Base-by-base conservation (phyloP, 2,329 filamentous ascomycete species). In the Sclerotinia spermophila region DNA sequence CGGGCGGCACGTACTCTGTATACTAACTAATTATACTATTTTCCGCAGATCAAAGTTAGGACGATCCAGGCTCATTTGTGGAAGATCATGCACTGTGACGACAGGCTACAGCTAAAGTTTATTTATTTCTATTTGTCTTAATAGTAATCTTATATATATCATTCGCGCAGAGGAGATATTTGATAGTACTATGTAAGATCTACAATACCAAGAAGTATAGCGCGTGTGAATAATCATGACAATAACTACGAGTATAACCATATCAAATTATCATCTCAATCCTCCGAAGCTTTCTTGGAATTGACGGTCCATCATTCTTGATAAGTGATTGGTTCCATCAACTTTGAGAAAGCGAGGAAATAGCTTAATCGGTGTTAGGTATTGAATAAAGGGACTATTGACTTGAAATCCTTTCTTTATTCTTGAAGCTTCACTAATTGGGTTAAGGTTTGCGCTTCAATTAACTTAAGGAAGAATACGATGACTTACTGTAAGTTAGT, bases 151-250 rank as follows among this genome's bases (percentile, higher is more conserved):
- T n/a, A n/a, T n/a, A n/a, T n/a, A n/a, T n/a, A n/a, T n/a, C n/a
- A n/a, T n/a, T n/a, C n/a, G n/a, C n/a, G n/a, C n/a, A n/a, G n/a
- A n/a, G n/a, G n/a, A n/a, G n/a, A n/a, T n/a, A 48, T 48, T 48
- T 48, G 21, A 48, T 48, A 17, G 30, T 62, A 44, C 59, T n/a
- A n/a, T n/a, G n/a, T n/a, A 66, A 27, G 45, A 66, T 66, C 45
- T 38, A 66, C 45, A 51, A 62, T 35, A 27, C 60, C 44, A 38
- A 48, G 21, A 4, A 17, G 61, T 27, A 45, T 64, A 38, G 61
- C 60, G 19, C 13, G n/a, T 38, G 17, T 64, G 30, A n/a, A 64
- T 15, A 38, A n/a, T n/a, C n/a, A n/a, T n/a, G n/a, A n/a, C n/a
- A n/a, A n/a, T n/a, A n/a, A n/a, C n/a, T n/a, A n/a, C n/a, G n/a